Evolutionary conservation across 2,329 filamentous ascomycete species (phyloP).

Genomic region (Pseudocercospora fijiensis): DNA sequence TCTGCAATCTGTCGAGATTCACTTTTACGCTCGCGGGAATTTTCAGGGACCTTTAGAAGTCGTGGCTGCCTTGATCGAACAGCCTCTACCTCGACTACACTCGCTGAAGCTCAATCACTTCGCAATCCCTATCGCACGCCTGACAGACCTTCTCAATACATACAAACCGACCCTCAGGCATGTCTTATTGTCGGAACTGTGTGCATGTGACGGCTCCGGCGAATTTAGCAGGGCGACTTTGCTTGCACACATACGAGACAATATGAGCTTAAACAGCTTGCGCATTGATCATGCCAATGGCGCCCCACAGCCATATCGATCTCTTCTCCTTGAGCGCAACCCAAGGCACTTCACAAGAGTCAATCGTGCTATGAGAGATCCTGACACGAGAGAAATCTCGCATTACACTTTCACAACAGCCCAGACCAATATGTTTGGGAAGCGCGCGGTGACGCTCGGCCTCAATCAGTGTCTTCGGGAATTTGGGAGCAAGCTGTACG

Average conservation of each 20-base stretch:
- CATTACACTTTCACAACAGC: background rate
- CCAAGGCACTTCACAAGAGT: background rate
- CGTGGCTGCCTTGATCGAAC: background rate
- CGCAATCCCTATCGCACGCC: background rate
- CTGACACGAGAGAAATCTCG: background rate
- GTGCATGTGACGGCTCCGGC: background rate
- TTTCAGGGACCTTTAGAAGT: background rate
- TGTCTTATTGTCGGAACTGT: background rate
- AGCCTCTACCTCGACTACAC: background rate
- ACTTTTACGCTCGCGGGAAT: background rate
- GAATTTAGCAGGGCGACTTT: background rate
- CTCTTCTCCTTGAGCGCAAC: background rate
- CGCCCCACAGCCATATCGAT: background rate
- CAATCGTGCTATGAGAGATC: background rate
- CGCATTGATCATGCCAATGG: background rate
- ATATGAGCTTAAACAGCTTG: background rate
- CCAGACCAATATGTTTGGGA: background rate
- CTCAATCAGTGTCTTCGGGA: background rate
- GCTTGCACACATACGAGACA: background rate
- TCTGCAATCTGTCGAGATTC: background rate
- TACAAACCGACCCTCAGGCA: background rate
- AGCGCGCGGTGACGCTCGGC: background rate
- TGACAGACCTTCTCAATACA: background rate
- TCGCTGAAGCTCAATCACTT: background rate
- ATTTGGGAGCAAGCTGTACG: background rate